Conservation (phyloP, 768 basidiomycete species). For the Naganishia friedmannii region DNA sequence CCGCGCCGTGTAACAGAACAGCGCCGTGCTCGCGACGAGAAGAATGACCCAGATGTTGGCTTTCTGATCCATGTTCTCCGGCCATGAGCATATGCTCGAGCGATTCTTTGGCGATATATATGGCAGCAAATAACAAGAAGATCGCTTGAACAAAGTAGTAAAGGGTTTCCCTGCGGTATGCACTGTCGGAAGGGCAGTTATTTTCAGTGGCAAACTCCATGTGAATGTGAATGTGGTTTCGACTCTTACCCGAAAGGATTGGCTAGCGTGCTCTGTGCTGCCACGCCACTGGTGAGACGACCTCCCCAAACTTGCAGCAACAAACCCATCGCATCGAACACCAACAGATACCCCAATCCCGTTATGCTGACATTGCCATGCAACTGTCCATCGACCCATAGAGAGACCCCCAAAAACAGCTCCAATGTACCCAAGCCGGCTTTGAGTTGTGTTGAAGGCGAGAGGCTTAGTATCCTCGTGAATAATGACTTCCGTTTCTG, state of each 20-base stretch:
- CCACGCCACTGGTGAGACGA: slow-evolving; percentile 32
- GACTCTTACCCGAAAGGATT: slow-evolving; percentile 64
- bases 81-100: slow-evolving; percentile 79
- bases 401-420: slow-evolving; percentile 53
- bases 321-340: slow-evolving; percentile 87
- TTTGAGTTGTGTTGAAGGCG: slow-evolving; percentile 37
- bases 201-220: not conserved
- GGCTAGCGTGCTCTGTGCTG: slow-evolving; percentile 48
- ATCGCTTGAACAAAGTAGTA: slow-evolving; percentile 83
- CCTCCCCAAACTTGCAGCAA: slow-evolving; percentile 54
- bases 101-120: slow-evolving; percentile 96
- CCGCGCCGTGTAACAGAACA: not conserved
- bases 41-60: slow-evolving; percentile 59
- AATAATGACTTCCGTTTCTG: slow-evolving; percentile 25
- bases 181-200: not conserved
- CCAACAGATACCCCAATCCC: slow-evolving; percentile 91
- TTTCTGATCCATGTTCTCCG: slow-evolving; percentile 55
- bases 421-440: slow-evolving; percentile 48
- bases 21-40: slow-evolving; percentile 50
- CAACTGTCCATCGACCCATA: slow-evolving; percentile 89
- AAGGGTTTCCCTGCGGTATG: slow-evolving; percentile 47
- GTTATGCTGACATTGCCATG: slow-evolving; percentile 81
- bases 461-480: slow-evolving; percentile 33
- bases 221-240: not conserved
- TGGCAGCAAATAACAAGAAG: slow-evolving; percentile 87